Evolutionary conservation across 1,284 basidiomycete species (phyloP).

Genomic region (Cerioporus squamosus): DNA sequence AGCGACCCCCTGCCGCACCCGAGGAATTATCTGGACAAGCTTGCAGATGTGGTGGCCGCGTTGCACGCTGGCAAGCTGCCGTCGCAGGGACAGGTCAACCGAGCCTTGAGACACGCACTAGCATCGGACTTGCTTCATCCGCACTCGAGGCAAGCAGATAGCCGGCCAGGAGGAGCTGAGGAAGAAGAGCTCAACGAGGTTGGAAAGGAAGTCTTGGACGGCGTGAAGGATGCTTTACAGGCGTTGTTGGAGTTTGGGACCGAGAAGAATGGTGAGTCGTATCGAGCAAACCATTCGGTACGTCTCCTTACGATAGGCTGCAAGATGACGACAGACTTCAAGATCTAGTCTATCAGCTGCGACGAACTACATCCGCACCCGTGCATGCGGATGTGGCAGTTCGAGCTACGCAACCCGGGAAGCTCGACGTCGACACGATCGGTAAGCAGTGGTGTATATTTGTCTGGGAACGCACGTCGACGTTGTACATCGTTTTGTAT

Average conservation of each 20-base stretch:
- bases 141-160: conserved; percentile 1
- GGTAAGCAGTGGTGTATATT: background rate
- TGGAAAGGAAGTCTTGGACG: conserved; percentile 39
- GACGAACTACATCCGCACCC: conserved; percentile 3
- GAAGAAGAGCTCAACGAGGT: conserved; percentile 38
- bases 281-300: background rate
- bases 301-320: background rate
- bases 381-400: conserved; percentile 36
- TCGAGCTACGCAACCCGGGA: conserved; percentile 5
- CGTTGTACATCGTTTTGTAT: too few species aligned
- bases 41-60: conserved; percentile 46
- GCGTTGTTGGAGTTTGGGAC: conserved; percentile 44
- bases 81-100: conserved; percentile 48
- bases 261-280: conserved; percentile 52
- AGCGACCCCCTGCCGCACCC: conserved; percentile 4
- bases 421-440: conserved; percentile 3
- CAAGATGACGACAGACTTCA: conserved; percentile 52
- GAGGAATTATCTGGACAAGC: conserved; percentile 36
- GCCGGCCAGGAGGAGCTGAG: conserved; percentile 1
- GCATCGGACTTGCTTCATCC: conserved; percentile 40
- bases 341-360: conserved; percentile 40
- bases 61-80: conserved; percentile 52
- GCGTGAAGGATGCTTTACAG: conserved; percentile 41
- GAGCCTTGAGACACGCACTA: conserved; percentile 37
- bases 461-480: background rate